These are phyloP conservation scores for Lasiosphaeriaceae sp. DNA, from an alignment of 495 filamentous ascomycete species.

Conservation along the genomic window DNA sequence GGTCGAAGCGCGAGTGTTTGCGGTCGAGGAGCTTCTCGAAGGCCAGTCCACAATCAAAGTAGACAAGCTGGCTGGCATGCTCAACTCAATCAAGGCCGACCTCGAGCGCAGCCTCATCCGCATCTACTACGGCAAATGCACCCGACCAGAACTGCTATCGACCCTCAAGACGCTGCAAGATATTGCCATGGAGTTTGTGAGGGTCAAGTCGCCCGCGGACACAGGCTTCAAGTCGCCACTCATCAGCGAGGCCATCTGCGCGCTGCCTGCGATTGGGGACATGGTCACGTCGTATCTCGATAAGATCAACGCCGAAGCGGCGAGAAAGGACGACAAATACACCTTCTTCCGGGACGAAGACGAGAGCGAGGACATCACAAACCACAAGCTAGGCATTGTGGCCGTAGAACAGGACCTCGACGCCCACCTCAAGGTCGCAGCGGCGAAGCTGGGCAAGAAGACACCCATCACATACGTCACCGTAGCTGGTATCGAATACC, in stretches of 20 bases:
- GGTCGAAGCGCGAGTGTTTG: conserved; percentile 79
- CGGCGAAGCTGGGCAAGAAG: conserved; percentile 63
- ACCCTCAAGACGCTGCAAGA: conserved; percentile 80
- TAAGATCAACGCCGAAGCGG: conserved; percentile 81
- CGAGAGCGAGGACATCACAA: conserved; percentile 79
- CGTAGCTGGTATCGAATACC: conserved; percentile 86
- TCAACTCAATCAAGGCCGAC: conserved; percentile 71
- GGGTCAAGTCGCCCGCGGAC: conserved; percentile 60
- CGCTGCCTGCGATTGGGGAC: conserved; percentile 70
- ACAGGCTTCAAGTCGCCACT: conserved; percentile 70
- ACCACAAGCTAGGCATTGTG: conserved; percentile 88
- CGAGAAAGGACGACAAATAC: conserved; percentile 86
- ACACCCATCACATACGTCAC: conserved; percentile 69
- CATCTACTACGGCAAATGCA: conserved; percentile 96
- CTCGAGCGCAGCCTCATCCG: conserved; percentile 89
- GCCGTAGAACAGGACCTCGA: conserved; percentile 83
- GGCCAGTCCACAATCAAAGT: conserved; percentile 59
- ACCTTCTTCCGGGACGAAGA: conserved; percentile 83
- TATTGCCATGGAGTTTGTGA: conserved; percentile 69
- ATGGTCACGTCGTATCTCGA: conserved; percentile 71
- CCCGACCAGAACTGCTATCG: conserved; percentile 80
- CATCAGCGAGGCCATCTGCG: conserved; percentile 68
- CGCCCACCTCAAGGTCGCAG: conserved; percentile 67
- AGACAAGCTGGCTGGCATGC: conserved; percentile 66
- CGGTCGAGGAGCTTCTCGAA: conserved; percentile 84